These are phyloP conservation scores for Xylariaceae sp. DNA, from an alignment of 2,329 filamentous ascomycete genomes.

Conservation along the genomic window DNA sequence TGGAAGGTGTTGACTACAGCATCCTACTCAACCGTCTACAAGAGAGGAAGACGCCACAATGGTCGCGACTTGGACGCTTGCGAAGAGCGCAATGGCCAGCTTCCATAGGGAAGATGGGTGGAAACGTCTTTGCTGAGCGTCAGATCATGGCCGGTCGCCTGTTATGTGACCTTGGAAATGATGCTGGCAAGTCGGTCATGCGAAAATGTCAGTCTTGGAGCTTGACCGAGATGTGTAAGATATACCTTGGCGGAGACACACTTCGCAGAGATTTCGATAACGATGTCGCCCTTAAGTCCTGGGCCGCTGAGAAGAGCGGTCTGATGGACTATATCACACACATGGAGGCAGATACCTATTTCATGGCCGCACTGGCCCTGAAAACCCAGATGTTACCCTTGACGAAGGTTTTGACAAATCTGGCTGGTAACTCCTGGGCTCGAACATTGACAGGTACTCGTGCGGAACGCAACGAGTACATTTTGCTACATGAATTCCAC, in stretches of 20 bases:
- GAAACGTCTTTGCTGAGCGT: conserved; percentile 89
- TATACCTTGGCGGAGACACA: conserved; percentile 74
- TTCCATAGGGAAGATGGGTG: conserved; percentile 78
- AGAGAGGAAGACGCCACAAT: conserved; percentile 87
- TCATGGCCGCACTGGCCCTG: conserved; percentile 84
- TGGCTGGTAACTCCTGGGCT: conserved; percentile 98
- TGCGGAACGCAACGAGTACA: conserved; percentile 98
- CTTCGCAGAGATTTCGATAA: conserved; percentile 81
- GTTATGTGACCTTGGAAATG: conserved; percentile 91
- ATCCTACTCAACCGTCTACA: conserved; percentile 81
- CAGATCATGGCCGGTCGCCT: conserved; percentile 85
- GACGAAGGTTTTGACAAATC: conserved; percentile 91
- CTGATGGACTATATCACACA: conserved; percentile 92
- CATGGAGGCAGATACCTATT: conserved; percentile 93
- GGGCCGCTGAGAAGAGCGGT: conserved; percentile 78
- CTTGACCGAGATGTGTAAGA: conserved; percentile 92
- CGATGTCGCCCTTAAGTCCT: conserved; percentile 79
- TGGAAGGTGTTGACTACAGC: conserved; percentile 97
- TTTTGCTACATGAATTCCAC: conserved; percentile 94
- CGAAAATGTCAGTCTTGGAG: conserved; percentile 97
- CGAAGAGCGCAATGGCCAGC: conserved; percentile 82
- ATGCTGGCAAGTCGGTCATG: conserved; percentile 96
- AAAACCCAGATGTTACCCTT: conserved; percentile 88
- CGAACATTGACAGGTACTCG: conserved; percentile 92
- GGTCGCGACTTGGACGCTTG: conserved; percentile 88